Percentiles rank a stretch among this genome's conserved stretches.
phyloP scores from a whole-genome alignment of 257 asterid species.

The Gentiana straminea region DNA sequence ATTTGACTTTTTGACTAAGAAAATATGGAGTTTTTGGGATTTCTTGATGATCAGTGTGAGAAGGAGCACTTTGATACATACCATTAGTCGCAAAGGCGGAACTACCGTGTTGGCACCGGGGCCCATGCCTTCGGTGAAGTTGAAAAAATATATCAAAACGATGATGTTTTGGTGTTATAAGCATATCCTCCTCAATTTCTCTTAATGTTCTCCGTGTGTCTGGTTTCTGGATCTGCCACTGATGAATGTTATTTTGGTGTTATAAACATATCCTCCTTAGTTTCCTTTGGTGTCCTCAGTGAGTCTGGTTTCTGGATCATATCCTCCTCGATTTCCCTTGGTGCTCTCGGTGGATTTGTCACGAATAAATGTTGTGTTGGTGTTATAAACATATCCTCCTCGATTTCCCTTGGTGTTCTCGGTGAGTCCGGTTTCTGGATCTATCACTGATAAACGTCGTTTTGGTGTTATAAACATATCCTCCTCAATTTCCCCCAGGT shows the following conservation, averaged over 20 bases:
- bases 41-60: constrained; percentile 6
- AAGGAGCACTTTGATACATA: too few relatives aligned
- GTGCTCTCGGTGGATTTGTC: too few relatives aligned
- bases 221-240: too few relatives aligned
- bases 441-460: constrained; percentile 21
- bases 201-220: constrained; percentile 32
- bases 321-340: too few relatives aligned
- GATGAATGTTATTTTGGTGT: too few relatives aligned
- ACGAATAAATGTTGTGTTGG: too few relatives aligned
- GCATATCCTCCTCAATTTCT: constrained; percentile 37
- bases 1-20: constrained; percentile 9
- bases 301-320: too few relatives aligned
- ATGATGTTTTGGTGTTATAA: constrained; percentile 39
- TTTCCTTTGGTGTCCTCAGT: too few relatives aligned
- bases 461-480: constrained; percentile 15
- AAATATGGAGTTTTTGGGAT: constrained; percentile 25
- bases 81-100: too few relatives aligned
- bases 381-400: too few relatives aligned
- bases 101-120: constrained; percentile 10
- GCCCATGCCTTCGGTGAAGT: constrained; percentile 22
- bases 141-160: constrained; percentile 27
- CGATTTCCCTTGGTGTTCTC: constrained; percentile 31
- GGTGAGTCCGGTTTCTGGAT: constrained; percentile 18
- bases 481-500: constrained; percentile 21
- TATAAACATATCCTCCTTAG: too few relatives aligned